Percentiles rank a stretch among this genome's conserved stretches.
Conservation (phyloP, 2,329 filamentous ascomycete genomes). For the Paramyrothecium roridum region DNA sequence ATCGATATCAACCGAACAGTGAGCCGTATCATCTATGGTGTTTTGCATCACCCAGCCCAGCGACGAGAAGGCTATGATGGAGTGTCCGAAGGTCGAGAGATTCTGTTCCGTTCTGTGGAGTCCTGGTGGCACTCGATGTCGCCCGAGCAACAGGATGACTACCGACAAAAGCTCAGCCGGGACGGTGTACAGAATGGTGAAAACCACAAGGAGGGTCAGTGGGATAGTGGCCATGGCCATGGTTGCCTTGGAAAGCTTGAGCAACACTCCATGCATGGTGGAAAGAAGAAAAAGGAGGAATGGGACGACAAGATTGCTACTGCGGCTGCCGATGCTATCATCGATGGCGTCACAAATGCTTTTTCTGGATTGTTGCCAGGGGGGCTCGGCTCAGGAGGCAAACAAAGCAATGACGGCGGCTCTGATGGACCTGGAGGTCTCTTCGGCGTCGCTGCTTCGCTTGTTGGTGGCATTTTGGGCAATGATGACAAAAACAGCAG, state of each 20-base stretch:
- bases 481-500: constrained; percentile 40
- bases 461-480: constrained; percentile 62
- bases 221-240: constrained; percentile 82
- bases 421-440: constrained; percentile 56
- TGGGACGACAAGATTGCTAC: constrained; percentile 55
- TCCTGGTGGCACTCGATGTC: constrained; percentile 76
- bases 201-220: constrained; percentile 83
- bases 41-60: constrained; percentile 86
- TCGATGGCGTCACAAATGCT: constrained; percentile 54
- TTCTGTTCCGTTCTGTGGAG: constrained; percentile 81
- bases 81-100: constrained; percentile 64
- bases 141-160: constrained; percentile 59
- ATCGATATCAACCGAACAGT: constrained; percentile 68
- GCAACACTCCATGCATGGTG: constrained; percentile 65
- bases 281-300: constrained; percentile 31
- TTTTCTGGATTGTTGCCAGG: constrained; percentile 43
- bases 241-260: constrained; percentile 76
- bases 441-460: constrained; percentile 64
- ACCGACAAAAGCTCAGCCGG: constrained; percentile 73
- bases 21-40: constrained; percentile 73
- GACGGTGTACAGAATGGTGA: constrained; percentile 72
- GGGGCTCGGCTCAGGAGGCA: constrained; percentile 36
- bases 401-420: constrained; percentile 57
- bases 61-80: constrained; percentile 68
- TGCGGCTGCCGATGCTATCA: constrained; percentile 54